Evolutionary conservation across 2,329 filamentous ascomycete genomes (phyloP), one percentile per base, ranked within the genome.

Genomic region (Cercospora janseana): DNA sequence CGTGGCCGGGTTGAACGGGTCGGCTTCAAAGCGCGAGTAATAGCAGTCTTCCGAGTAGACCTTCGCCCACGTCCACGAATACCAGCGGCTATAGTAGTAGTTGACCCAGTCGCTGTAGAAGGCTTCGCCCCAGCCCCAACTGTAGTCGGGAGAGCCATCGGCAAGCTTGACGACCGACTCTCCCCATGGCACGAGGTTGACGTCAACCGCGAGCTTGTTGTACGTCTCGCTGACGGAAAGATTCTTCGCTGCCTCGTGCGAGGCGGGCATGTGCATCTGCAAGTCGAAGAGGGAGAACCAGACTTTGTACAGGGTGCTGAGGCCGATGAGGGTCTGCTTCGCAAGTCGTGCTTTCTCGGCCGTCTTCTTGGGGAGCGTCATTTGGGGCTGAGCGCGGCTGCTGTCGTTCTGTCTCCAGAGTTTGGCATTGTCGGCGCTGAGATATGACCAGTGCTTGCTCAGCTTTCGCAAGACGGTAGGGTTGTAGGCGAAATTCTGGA

Each of bases 141-240:
- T 20, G 34, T 37, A 37, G 2, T 37, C 23, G 7, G 34, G 34
- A 12, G 15, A 18, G 16, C 34, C 34, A 12, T 37, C 23, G 0
- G 34, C 18, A 1, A 37, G 18, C 3, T 16, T 10, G 2, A 20
- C 16, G 10, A 37, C 16, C 4, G 34, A 37, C 10, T 37, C 34
- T 16, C 34, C 34, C 34, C 34, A 37, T 4, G 34, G 18, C 1
- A 37, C 34, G 15, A 37, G 34, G 23, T 20, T 20, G 10, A n/a
- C 16, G 8, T 37, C 34, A 20, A 37, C 34, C n/a, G 34, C 34
- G 34, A 37, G 34, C n/a, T 21, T 10, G 34, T 37, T 37, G 34
- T 37, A 37, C 1, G 23, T 18, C 23, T 37, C n/a, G 4, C 16
- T 13, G 8, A 37, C 23, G 10, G 34, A 20, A 6, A 37, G 34